phyloP scores from a whole-genome alignment of 345 rosid genomes.

The Eucalyptus curtisii region DNA sequence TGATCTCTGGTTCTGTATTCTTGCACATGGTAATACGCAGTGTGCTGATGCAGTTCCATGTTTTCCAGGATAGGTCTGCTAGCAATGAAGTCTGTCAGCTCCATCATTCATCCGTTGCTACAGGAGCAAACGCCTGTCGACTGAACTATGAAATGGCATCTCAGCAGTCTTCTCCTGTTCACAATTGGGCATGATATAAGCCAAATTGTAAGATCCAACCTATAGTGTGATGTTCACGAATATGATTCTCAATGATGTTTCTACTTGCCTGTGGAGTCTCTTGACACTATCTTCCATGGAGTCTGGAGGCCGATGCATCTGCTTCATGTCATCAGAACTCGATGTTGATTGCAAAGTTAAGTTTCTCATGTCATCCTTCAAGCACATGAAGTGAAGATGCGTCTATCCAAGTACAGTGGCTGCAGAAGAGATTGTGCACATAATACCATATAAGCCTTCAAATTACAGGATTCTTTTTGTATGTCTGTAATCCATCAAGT shows the following conservation, averaged over 20 bases:
- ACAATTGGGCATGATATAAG: not conserved
- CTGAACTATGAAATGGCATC: not conserved
- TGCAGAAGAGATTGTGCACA: not conserved
- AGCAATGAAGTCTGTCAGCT: slow-evolving; percentile 66
- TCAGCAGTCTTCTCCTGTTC: not conserved
- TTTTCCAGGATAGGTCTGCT: slow-evolving; percentile 36
- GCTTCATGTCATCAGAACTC: not conserved
- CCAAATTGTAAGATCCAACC: not conserved
- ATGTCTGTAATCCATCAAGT: not conserved
- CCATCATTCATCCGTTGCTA: slow-evolving; percentile 55
- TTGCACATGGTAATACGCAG: not conserved
- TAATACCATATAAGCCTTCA: not conserved
- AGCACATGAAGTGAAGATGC: not conserved
- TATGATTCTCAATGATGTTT: not conserved
- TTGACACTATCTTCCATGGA: not conserved
- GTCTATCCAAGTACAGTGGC: not conserved
- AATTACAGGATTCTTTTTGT: not conserved
- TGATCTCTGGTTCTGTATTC: not conserved
- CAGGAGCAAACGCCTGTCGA: slow-evolving; percentile 51
- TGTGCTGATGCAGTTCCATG: not conserved
- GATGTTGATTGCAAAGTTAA: not conserved
- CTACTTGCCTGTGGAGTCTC: no score
- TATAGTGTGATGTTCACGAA: not conserved
- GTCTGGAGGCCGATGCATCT: not conserved
- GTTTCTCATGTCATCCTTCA: not conserved